These are phyloP conservation scores for Asterionellopsis glacialis DNA, from an alignment of 108 stramenopile genomes.

Conservation along the genomic window DNA sequence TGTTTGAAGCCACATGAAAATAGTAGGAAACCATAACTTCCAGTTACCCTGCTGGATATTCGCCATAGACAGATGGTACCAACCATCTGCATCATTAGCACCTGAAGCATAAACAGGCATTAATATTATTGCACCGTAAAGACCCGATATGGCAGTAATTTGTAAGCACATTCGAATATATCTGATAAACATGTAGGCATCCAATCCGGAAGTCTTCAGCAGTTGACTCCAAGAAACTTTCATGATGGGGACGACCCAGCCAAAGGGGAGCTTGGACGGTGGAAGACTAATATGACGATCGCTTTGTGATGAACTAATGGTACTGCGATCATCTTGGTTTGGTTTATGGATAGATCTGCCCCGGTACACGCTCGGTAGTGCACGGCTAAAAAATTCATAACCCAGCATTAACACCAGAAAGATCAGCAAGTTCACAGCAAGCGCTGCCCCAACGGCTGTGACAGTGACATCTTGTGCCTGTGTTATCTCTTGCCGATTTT, in stretches of 20 bases:
- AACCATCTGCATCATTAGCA: constrained; percentile 37
- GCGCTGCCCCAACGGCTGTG: constrained; percentile 27
- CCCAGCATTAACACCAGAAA: constrained; percentile 27
- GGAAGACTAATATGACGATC: constrained; percentile 20
- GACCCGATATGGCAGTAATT: constrained; percentile 37
- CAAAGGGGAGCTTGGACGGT: constrained; percentile 19
- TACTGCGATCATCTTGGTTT: background rate
- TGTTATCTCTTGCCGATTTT: too few species aligned
- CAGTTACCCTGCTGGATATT: constrained; percentile 34
- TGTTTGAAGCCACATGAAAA: constrained; percentile 48
- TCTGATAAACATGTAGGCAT: constrained; percentile 64
- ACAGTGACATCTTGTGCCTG: constrained; percentile 27
- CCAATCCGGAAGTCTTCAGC: constrained; percentile 43
- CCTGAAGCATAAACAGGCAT: constrained; percentile 46
- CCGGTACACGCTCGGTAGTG: constrained; percentile 6
- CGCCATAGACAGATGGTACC: constrained; percentile 52
- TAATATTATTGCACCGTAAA: constrained; percentile 53
- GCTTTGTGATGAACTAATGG: background rate
- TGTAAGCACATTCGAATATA: constrained; percentile 56
- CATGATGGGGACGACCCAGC: constrained; percentile 29
- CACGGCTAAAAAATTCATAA: constrained; percentile 24
- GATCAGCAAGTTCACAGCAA: constrained; percentile 25
- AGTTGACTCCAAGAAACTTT: constrained; percentile 33
- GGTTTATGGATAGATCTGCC: background rate
- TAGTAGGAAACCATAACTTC: constrained; percentile 42